Evolutionary conservation across 2,329 filamentous ascomycete genomes (phyloP).

Genomic region (Talaromyces islandicus): DNA sequence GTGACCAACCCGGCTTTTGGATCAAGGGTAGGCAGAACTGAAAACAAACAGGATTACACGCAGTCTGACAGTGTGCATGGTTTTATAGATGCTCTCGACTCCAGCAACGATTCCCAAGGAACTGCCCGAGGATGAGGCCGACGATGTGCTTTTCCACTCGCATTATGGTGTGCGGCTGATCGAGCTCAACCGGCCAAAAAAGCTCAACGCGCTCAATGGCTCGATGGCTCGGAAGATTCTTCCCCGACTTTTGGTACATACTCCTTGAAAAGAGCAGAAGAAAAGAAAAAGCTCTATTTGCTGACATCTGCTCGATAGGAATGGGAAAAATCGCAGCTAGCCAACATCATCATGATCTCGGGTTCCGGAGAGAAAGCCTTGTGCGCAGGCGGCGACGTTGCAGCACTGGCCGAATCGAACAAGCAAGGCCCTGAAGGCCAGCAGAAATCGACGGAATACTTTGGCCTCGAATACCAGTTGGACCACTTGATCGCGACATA

Average conservation of each 20-base stretch:
- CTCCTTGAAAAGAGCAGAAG: background rate
- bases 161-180: constrained; percentile 85
- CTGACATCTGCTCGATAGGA: constrained; percentile 44
- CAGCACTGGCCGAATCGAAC: constrained; percentile 69
- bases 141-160: constrained; percentile 90
- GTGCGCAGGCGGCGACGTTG: constrained; percentile 90
- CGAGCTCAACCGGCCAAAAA: constrained; percentile 86
- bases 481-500: constrained; percentile 95
- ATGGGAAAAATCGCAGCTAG: constrained; percentile 92
- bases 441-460: constrained; percentile 74
- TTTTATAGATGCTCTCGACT: constrained; percentile 39
- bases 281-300: too few relatives aligned
- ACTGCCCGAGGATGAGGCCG: constrained; percentile 63
- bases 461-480: constrained; percentile 90
- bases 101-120: constrained; percentile 42
- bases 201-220: constrained; percentile 85
- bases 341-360: constrained; percentile 88
- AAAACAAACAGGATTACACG: background rate
- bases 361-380: constrained; percentile 79
- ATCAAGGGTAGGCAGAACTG: constrained; percentile 42
- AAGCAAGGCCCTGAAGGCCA: constrained; percentile 62
- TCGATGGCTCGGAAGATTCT: constrained; percentile 96
- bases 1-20: constrained; percentile 55
- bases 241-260: constrained; percentile 61
- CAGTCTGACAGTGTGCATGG: background rate